phyloP scores from a whole-genome alignment of 345 rosid genomes.

The Carallia pectinifolia region DNA sequence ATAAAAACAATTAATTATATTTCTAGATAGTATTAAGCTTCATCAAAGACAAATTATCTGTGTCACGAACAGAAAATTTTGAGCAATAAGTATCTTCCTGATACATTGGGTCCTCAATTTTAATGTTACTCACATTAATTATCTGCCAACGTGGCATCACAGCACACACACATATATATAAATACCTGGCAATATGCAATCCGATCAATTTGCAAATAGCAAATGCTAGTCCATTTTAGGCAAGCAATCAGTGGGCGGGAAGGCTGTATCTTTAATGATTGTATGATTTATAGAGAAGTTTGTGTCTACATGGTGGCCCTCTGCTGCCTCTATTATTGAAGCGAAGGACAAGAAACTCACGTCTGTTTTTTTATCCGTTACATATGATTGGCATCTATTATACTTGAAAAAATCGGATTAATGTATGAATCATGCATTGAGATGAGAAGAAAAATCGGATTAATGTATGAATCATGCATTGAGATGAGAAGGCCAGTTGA shows the following conservation, averaged over 20 bases:
- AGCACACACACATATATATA: too few species aligned
- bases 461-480: background rate
- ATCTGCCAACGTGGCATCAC: too few species aligned
- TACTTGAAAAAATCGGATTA: background rate
- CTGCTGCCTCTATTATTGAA: slow-evolving; percentile 5
- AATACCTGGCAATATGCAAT: background rate
- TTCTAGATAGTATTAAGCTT: too few species aligned
- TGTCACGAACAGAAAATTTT: too few species aligned
- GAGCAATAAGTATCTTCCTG: too few species aligned
- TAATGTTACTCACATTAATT: too few species aligned
- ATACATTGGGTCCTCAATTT: too few species aligned
- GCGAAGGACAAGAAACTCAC: slow-evolving; percentile 1
- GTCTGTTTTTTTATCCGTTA: background rate
- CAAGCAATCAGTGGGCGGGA: background rate
- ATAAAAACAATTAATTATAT: too few species aligned
- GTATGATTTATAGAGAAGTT: background rate
- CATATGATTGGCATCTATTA: background rate
- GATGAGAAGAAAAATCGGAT: background rate
- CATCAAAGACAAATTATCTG: too few species aligned
- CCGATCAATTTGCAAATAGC: background rate
- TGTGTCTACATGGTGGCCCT: background rate
- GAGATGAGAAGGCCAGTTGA: background rate
- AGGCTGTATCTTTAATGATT: background rate
- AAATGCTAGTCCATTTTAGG: background rate
- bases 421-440: background rate